A percentile compares a stretch with the other conserved stretches of the same genome.
Conservation (phyloP, 805 yeast species). For the Sugiyamaella smithiae region DNA sequence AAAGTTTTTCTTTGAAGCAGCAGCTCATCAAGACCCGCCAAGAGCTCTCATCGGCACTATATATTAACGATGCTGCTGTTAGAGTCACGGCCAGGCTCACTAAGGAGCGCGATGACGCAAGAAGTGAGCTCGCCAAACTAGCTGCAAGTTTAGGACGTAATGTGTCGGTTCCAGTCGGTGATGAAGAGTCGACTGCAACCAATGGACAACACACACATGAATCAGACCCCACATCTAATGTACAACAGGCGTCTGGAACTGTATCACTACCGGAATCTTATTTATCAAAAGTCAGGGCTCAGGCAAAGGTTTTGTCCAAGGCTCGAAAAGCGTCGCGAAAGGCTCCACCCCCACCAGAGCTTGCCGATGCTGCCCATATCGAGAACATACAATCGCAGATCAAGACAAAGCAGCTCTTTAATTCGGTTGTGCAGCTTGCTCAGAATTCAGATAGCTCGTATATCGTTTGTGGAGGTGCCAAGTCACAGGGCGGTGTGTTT, state of each 20-base stretch:
- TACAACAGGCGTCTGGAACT: background rate
- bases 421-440: conserved; percentile 15
- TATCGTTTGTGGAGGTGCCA: conserved; percentile 25
- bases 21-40: conserved; percentile 63
- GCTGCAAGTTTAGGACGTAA: conserved; percentile 25
- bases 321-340: conserved; percentile 16
- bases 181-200: background rate
- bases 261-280: background rate
- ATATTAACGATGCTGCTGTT: conserved; percentile 87
- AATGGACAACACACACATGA: background rate
- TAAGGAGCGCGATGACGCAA: conserved; percentile 74
- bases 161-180: conserved; percentile 1
- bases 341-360: conserved; percentile 10
- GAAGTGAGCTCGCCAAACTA: conserved; percentile 58
- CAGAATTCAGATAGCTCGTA: conserved; percentile 2
- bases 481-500: conserved; percentile 20
- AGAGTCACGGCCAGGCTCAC: conserved; percentile 75
- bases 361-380: conserved; percentile 13
- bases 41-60: conserved; percentile 73
- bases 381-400: conserved; percentile 1
- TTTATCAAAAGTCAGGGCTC: background rate
- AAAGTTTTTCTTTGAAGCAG: conserved; percentile 71
- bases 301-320: background rate
- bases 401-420: conserved; percentile 23
- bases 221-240: background rate